Evolutionary conservation across 1,284 basidiomycete genomes (phyloP).

Genomic region (Irpex rosettiformis): DNA sequence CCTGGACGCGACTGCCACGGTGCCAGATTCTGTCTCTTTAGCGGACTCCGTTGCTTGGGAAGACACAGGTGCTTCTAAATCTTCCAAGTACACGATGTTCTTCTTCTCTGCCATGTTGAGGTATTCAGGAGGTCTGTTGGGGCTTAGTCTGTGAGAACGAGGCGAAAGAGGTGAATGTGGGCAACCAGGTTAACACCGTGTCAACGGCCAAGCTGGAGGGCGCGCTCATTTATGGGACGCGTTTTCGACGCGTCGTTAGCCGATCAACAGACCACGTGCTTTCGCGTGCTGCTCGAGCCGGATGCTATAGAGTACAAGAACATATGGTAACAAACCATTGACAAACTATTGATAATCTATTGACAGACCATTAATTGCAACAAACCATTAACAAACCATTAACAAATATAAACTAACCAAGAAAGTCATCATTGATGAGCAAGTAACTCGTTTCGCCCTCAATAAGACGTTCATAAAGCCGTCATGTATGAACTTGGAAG

Average conservation of each 20-base stretch:
- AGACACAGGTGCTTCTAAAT: conserved; percentile 36
- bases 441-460: background rate
- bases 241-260: background rate
- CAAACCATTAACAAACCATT: too few species aligned
- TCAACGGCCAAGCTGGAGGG: too few species aligned
- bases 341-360: too few species aligned
- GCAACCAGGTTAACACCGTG: background rate
- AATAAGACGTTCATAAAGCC: background rate
- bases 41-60: conserved; percentile 11
- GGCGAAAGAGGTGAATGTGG: background rate
- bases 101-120: background rate
- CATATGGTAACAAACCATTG: too few species aligned
- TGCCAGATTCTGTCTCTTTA: conserved; percentile 10
- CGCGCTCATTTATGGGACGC: background rate
- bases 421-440: background rate
- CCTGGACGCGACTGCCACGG: conserved; percentile 4
- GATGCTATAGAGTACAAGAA: too few species aligned
- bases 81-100: conserved; percentile 52
- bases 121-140: background rate
- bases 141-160: background rate
- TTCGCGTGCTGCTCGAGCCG: too few species aligned
- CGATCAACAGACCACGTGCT: background rate
- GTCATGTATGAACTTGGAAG: background rate
- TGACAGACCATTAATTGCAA: too few species aligned
- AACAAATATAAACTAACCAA: too few species aligned